Base-by-base conservation (phyloP, 1,284 basidiomycete genomes). In the Crepidotus sp. region DNA sequence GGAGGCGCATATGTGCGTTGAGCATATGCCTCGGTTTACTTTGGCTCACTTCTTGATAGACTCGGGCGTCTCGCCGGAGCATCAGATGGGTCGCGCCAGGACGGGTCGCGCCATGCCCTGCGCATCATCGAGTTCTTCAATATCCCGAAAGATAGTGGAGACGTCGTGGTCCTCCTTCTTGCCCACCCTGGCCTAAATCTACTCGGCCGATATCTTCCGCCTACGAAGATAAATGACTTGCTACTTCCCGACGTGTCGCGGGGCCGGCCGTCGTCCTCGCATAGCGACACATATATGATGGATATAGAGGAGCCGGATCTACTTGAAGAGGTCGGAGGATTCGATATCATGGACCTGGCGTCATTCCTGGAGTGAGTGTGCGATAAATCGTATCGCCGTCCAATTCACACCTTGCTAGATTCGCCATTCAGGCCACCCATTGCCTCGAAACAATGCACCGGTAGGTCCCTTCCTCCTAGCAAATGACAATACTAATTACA, bases 341-440 rank as follows among this genome's bases (percentile, higher is more conserved):
- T 75, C 45, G 80, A 80, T 54, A 74, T 80, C 39, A 83, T 84
- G 77, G 81, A 84, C 59, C 63, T 84, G 18, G 80, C 80, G 11
- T 76, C 79, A 0, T 84, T 83, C 57, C 64, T 84, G 5, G 80
- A 84, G 79, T 80, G 53, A 46, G 75, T 57, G 6, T 36, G 33
- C n/a, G 35, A 36, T 26, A 41, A 37, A 6, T 32, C 10, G 8
- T 15, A 15, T 11, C 22, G 27, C n/a, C 3, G 6, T 18, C 13
- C 2, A 10, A 19, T 45, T 45, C n/a, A 51, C 8, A 2, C 34
- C 15, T 9, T n/a, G 3, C 6, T 50, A 83, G 79, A 56, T 83
- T 84, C 56, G 76, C 80, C 4, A 78, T 83, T 34, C 78, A 83
- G 55, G 77, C 80, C 3, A 82, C 81, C 1, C 74, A 76, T 53